Base-by-base conservation (phyloP, 2,329 filamentous ascomycete genomes). In the Periconia digitata region DNA sequence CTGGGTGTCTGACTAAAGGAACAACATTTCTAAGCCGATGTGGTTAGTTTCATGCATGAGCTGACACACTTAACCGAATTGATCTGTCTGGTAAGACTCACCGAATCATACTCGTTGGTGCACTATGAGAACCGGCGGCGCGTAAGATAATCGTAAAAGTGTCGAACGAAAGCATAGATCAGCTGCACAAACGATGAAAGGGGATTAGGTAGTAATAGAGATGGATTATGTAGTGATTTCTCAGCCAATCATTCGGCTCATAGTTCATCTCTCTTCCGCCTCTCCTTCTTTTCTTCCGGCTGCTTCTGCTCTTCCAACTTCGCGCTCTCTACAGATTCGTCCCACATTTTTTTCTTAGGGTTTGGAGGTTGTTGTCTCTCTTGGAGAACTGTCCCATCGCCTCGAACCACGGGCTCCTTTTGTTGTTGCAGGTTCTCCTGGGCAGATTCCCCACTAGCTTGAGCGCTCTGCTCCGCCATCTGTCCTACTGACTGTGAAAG, bases 261-360 rank as follows among this genome's bases (percentile, higher is more conserved):
- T n/a, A 65, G 37, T 46, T 65, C 62, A 54, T 65, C 62, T 24
- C 49, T 57, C 47, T 56, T 56, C 39, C 48, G 50, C 27, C 27
- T 32, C 27, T 32, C 27, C 27, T 32, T 32, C 3, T 5, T 32
- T 8, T 45, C 44, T 29, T 41, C 46, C 23, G 55, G 24, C 22
- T 37, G n/a, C 46, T 63, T 58, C 36, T 51, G 54, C 41, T 60
- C 51, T 44, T 67, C 65, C 50, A 56, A 50, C 53, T 64, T 70
- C 42, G 46, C 56, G 21, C 54, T 62, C 54, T 72, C 68, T 10
- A 66, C 63, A 48, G 61, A 43, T 48, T 81, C 81, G 55, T 85
- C 81, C 74, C 81, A 83, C 71, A 79, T 79, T 70, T 81, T 79
- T 73, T 85, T 85, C 74, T 79, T 84, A 6, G 81, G 80, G 64